phyloP scores from a whole-genome alignment of 2,329 filamentous ascomycete species.

The Pseudogymnoascus sp. region DNA sequence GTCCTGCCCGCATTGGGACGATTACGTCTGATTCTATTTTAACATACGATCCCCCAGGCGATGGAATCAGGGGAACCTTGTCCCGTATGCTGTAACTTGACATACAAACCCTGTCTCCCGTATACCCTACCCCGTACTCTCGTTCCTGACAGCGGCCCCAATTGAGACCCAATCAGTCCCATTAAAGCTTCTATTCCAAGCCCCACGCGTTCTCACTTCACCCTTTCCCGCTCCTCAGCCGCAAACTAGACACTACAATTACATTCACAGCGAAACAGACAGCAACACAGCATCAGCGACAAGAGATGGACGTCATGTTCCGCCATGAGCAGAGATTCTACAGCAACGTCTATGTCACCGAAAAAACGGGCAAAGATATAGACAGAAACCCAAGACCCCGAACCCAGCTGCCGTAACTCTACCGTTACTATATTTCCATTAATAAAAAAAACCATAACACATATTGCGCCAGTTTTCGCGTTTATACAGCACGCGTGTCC shows the following conservation, averaged over 20 bases:
- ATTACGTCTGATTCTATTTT: background rate
- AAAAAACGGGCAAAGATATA: background rate
- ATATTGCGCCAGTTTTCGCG: conserved; percentile 1
- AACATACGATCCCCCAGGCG: background rate
- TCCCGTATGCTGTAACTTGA: background rate
- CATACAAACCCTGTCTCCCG: background rate
- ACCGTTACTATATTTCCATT: conserved; percentile 1
- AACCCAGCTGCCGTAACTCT: background rate
- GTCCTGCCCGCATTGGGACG: background rate
- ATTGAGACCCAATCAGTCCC: background rate
- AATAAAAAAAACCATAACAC: background rate
- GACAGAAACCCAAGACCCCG: background rate
- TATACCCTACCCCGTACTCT: background rate
- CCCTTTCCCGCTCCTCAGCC: background rate
- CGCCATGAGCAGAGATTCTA: background rate
- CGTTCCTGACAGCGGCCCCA: background rate
- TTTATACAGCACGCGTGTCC: background rate
- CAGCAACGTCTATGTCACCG: background rate
- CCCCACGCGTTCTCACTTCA: background rate
- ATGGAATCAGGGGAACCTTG: background rate
- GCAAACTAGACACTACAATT: background rate
- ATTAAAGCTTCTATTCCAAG: background rate
- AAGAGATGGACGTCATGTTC: background rate
- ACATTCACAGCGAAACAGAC: background rate
- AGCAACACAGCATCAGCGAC: background rate